These are phyloP conservation scores for Fusarium aywerte DNA, from an alignment of 2,329 filamentous ascomycete species.

Conservation along the genomic window DNA sequence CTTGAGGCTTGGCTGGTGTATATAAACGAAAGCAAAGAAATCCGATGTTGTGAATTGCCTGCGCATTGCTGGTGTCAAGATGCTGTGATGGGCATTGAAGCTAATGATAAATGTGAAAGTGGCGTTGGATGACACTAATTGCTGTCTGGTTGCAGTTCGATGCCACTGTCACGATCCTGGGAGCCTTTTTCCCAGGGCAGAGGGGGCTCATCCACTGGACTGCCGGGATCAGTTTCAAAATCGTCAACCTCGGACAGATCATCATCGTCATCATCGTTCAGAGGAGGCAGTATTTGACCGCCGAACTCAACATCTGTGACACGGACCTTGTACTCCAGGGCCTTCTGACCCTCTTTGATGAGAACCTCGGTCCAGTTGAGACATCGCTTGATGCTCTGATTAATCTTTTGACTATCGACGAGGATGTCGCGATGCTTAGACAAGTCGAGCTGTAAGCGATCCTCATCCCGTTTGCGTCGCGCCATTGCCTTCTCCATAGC, in stretches of 20 bases:
- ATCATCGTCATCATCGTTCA: conserved; percentile 48
- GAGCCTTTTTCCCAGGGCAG: conserved; percentile 52
- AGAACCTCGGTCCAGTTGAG: conserved; percentile 89
- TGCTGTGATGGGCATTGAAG: conserved; percentile 3
- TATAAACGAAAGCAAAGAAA: conserved; percentile 17
- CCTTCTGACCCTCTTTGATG: conserved; percentile 88
- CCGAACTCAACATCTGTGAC: conserved; percentile 84
- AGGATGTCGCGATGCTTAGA: conserved; percentile 89
- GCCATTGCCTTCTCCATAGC: conserved; percentile 43
- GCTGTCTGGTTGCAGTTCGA: conserved; percentile 60
- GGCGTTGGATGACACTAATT: conserved; percentile 11
- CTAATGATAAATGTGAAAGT: neutral
- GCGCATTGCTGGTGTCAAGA: conserved; percentile 21
- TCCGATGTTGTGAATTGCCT: conserved; percentile 22
- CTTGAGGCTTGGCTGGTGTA: conserved; percentile 34
- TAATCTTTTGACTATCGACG: conserved; percentile 92
- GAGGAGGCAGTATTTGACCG: conserved; percentile 75
- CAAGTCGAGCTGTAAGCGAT: conserved; percentile 84
- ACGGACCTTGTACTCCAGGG: conserved; percentile 82
- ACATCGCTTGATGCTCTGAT: conserved; percentile 91
- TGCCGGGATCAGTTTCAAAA: conserved; percentile 34
- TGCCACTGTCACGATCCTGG: conserved; percentile 64
- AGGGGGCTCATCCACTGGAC: conserved; percentile 41
- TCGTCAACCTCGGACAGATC: conserved; percentile 33
- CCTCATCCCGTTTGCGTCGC: conserved; percentile 80